Percentiles rank a stretch among this genome's conserved stretches.
Evolutionary conservation across 1,284 basidiomycete species (phyloP).

Genomic region (Ustilago sp.): DNA sequence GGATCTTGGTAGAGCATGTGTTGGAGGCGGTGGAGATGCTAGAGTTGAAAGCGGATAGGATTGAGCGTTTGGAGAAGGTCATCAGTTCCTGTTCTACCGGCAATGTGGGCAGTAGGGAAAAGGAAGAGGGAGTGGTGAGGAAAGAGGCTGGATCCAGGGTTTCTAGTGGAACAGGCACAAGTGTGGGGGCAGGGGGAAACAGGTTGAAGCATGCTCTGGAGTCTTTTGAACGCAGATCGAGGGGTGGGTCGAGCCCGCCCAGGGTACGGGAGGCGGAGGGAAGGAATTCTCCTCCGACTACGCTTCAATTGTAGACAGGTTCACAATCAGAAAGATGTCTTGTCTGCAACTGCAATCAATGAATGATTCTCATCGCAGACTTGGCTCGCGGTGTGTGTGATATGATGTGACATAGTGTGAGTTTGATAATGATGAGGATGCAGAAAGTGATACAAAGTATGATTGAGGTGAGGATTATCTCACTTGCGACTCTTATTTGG

Average conservation of each 20-base stretch:
- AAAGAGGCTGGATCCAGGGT: constrained; percentile 24
- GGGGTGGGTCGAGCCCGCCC: background rate
- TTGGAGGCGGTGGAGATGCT: constrained; percentile 64
- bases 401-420: background rate
- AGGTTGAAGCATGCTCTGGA: constrained; percentile 30
- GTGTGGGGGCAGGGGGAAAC: constrained; percentile 12
- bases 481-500: constrained; percentile 38
- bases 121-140: constrained; percentile 8
- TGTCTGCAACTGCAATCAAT: background rate
- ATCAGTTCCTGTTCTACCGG: background rate
- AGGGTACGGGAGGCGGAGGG: background rate
- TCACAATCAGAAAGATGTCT: background rate
- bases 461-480: background rate
- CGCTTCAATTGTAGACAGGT: constrained; percentile 16
- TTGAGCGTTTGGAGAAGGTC: constrained; percentile 50
- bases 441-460: background rate
- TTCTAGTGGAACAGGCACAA: constrained; percentile 12
- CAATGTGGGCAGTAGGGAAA: background rate
- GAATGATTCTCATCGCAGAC: background rate
- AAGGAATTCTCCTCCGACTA: constrained; percentile 33
- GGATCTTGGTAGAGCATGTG: constrained; percentile 63
- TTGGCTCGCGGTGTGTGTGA: background rate
- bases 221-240: constrained; percentile 19
- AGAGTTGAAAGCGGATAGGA: constrained; percentile 62
- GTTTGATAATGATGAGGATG: background rate